A percentile compares a stretch with the other conserved stretches of the same genome.
phyloP scores from a whole-genome alignment of 2,329 filamentous ascomycete species.

The Pseudophaeomoniella oleicola region DNA sequence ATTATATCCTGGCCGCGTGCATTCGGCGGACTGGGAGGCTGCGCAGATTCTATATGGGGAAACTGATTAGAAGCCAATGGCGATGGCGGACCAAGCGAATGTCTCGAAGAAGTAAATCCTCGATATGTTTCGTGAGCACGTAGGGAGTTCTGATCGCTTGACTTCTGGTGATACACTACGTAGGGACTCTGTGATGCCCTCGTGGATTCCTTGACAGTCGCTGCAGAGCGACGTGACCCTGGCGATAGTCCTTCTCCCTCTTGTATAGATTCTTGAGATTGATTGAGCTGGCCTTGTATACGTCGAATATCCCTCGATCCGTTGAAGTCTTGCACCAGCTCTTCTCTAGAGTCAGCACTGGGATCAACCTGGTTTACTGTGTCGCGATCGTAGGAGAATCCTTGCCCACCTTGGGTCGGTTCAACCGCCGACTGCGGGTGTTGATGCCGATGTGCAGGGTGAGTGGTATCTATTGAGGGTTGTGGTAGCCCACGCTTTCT shows the following conservation, averaged over 20 bases:
- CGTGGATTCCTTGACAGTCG: too few species aligned
- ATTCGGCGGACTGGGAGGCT: conserved; percentile 7
- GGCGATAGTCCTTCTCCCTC: not conserved
- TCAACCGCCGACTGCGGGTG: not conserved
- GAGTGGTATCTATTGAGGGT: not conserved
- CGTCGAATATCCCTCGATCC: not conserved
- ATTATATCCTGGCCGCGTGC: conserved; percentile 9
- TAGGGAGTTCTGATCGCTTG: not conserved
- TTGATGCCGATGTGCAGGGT: not conserved
- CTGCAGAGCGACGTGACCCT: too few species aligned
- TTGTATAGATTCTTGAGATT: not conserved
- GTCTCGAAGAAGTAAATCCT: conserved; percentile 18
- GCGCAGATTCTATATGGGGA: conserved; percentile 4
- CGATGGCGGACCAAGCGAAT: conserved; percentile 21
- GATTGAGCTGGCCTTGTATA: not conserved
- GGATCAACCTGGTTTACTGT: not conserved
- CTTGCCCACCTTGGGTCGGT: not conserved
- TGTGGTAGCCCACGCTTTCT: not conserved
- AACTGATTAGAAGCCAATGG: conserved; percentile 9
- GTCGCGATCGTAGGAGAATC: too few species aligned
- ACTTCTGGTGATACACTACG: not conserved
- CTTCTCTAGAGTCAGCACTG: not conserved
- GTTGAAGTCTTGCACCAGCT: not conserved
- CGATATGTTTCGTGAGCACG: not conserved
- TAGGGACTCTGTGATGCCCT: too few species aligned